Evolutionary conservation across 1,284 basidiomycete species (phyloP).

Genomic region (Volvariella volvacea): DNA sequence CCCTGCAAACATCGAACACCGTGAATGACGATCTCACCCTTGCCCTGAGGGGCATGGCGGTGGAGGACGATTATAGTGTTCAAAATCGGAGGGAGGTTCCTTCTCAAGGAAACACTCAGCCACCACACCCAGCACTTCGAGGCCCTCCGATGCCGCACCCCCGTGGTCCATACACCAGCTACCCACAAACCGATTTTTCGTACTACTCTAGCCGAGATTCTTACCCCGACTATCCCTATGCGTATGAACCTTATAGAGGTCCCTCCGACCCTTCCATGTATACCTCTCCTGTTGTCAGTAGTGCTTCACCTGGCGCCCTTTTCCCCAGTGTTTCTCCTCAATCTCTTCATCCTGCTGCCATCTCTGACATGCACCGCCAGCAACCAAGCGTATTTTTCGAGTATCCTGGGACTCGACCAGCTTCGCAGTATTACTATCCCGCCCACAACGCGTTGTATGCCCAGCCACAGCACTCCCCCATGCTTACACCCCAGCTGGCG

Average conservation of each 20-base stretch:
- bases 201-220: constrained; percentile 46
- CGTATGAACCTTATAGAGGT: constrained; percentile 34
- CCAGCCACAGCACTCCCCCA: constrained; percentile 43
- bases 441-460: constrained; percentile 55
- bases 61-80: constrained; percentile 51
- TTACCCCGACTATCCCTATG: constrained; percentile 49
- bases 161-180: constrained; percentile 42
- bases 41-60: constrained; percentile 58
- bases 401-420: constrained; percentile 40
- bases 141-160: constrained; percentile 35
- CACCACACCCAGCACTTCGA: constrained; percentile 10
- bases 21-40: constrained; percentile 49
- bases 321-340: constrained; percentile 43
- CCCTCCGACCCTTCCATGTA: constrained; percentile 46
- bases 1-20: constrained; percentile 31
- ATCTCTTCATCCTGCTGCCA: constrained; percentile 35
- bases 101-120: constrained; percentile 1
- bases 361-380: constrained; percentile 38
- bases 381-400: constrained; percentile 57
- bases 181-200: constrained; percentile 48
- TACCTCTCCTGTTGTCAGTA: constrained; percentile 22
- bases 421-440: constrained; percentile 58
- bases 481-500: constrained; percentile 41
- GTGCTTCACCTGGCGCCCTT: constrained; percentile 32
- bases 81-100: constrained; percentile 19